Evolutionary conservation across 2,329 filamentous ascomycete species (phyloP), one percentile per base, ranked within the genome.

Genomic region (Fusarium sp.): DNA sequence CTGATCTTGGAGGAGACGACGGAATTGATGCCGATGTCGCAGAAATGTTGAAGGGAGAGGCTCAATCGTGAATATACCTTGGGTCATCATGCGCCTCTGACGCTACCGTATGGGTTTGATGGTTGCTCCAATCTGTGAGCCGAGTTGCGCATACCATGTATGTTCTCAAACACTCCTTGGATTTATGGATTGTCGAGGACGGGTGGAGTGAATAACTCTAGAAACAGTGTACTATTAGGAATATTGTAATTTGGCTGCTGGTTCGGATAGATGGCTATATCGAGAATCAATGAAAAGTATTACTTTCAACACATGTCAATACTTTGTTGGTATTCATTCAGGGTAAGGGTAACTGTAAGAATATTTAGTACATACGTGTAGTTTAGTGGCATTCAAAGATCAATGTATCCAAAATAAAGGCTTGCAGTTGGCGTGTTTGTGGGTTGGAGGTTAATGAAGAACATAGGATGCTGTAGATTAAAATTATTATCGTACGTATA

Each of bases 11-110:
- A 10, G 81, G 76, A 20, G 84, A 86, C 56, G 84, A 86, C 64
- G 85, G 81, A 1, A 86, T 88, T 48, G 86, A 88, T 64, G 80
- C 83, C 0, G 85, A 88, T 45, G 85, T 88, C 32, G 82, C 82
- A 24, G 84, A 85, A 68, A 85, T 87, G 79, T 77, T 88, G 12
- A 71, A 73, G 55, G 68, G 68, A 23, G 62, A 49, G 11, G 24
- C 51, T 21, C 60, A 64, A 39, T 62, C 42, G 49, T 73, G 44
- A 67, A 54, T 14, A 14, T 28, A 24, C 10, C 34, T 17, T 19
- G 5, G 17, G 17, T 36, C 34, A 10, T 19, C 34, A 36, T 36
- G 34, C n/a, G 17, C 7, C n/a, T 26, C 19, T 32, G n/a, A 14
- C 12, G 17, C 32, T 28, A 28, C 26, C 10, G 4, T 28, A 28